These are phyloP conservation scores for Avicennia marina DNA, from an alignment of 257 asterid species.

Conservation along the genomic window DNA sequence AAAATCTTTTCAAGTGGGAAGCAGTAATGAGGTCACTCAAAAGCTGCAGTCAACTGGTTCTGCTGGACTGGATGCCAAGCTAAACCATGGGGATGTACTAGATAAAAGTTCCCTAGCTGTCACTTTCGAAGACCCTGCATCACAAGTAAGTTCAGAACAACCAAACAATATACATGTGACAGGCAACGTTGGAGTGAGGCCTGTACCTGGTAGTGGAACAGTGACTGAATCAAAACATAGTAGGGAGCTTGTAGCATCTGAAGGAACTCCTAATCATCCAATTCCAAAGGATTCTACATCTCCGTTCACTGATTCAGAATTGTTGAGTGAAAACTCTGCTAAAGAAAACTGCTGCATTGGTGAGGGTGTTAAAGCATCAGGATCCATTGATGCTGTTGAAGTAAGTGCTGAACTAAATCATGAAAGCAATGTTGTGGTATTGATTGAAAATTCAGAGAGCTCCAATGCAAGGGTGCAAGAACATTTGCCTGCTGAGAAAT, in stretches of 20 bases:
- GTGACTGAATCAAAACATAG: no score
- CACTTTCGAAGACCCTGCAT: background rate
- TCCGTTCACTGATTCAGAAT: no score
- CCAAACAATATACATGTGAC: conserved; percentile 16
- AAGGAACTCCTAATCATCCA: no score
- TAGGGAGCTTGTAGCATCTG: no score
- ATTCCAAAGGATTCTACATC: no score
- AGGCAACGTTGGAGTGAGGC: no score
- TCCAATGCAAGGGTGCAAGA: conserved; percentile 13
- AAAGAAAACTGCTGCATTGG: no score
- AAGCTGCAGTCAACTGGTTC: conserved; percentile 10
- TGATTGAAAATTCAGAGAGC: conserved; percentile 10
- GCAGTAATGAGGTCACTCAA: conserved; percentile 1
- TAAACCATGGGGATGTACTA: background rate
- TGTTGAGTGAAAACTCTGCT: no score
- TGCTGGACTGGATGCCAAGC: conserved; percentile 4
- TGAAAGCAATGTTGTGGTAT: conserved; percentile 6
- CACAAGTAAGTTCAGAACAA: conserved; percentile 11
- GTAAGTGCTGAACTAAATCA: conserved; percentile 17
- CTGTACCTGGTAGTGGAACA: no score
- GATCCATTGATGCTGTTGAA: no score
- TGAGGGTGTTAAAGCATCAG: no score
- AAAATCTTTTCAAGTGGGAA: conserved; percentile 9
- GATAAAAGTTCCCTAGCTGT: conserved; percentile 5
- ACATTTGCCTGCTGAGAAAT: conserved; percentile 3